Base-by-base conservation (phyloP, 1,284 basidiomycete species). In the Apiotrichum montevideense region DNA sequence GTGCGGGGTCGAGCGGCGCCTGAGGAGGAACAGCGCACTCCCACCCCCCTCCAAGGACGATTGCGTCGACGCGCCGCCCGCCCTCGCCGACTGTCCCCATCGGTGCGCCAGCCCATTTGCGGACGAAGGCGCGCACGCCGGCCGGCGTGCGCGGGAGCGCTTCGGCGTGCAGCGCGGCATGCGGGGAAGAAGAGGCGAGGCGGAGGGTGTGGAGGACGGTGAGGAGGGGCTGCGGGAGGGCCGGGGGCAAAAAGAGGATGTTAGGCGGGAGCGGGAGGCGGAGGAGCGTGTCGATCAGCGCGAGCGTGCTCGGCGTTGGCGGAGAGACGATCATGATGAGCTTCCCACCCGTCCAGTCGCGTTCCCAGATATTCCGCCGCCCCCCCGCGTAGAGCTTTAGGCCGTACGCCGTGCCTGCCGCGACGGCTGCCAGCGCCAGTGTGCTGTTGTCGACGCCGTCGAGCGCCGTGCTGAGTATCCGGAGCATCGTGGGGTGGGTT, bases 261-360 rank as follows among this genome's bases (percentile, higher is more conserved):
- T 76, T 73, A 14, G 75, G 75, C 29, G 75, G 75, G n/a, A 65
- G 63, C 2, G 74, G 72, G 8, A 77, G 67, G 46, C 70, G 69
- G 1, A 75, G 59, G 4, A 77, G 68, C 15, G 67, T 61, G 57
- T 75, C 66, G 6, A 77, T 65, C 6, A 77, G 65, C 5, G 66
- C 59, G 11, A 75, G 56, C 3, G 72, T 71, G 1, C 70, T 68
- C 13, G 72, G 69, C 50, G 67, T 68, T 8, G 74, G 73, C n/a
- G 68, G 65, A 6, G 70, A 71, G 7, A 69, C 63, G 4, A 77
- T 63, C 55, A 76, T 51, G 41, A 77, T 68, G 64, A 76, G 69
- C 68, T 75, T 76, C 82, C 15, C 90, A 29, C 75, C 75, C 2
- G 68, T 71, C 75, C 74, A 77, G 32, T 77, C 75, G 41, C 75